Evolutionary conservation across 768 basidiomycete species (phyloP), one percentile per base, ranked within the genome.

Genomic region (Macrolepiota albuminosa): DNA sequence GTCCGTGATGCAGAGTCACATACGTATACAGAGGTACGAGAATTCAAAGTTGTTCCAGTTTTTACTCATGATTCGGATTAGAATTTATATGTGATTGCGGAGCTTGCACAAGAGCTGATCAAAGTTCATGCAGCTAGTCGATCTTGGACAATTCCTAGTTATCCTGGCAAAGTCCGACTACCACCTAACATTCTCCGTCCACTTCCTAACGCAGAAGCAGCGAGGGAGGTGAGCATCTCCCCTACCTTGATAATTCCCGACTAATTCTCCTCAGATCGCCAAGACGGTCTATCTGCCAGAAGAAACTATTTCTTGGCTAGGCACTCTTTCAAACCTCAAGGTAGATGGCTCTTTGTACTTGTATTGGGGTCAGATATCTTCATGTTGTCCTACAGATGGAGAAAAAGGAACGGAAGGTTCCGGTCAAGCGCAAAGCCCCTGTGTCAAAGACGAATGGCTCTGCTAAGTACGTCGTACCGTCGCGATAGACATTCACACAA

Each of bases 31-130:
- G 87, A 91, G 78, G 93, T 93, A 45, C 21, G 57, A 47, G 75
- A 60, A 11, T n/a, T 13, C 18, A n/a, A 13, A 14, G 13, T 39
- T 26, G 26, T 33, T 49, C 39, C 29, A 6, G 16, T 33, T 36
- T 43, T 21, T 59, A 31, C 39, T 65, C 18, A 57, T 47, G n/a
- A 11, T n/a, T 40, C 33, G 37, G 59, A 6, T 40, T 5, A 97
- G 95, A 91, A 93, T 70, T 77, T 99, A 43, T 98, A 97, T 68
- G 80, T 85, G 9, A 78, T 93, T 59, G 86, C 90, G 64, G 97
- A 99, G 66, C 79, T 98, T 8, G 88, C 96, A 0, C 93, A 97
- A 72, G 84, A 92, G 65, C 75, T 97, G 37, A 88, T 98, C 72
- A 89, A 87, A 66, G 73, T 78, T 1, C 81, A 83, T n/a, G 85